Evolutionary conservation across 768 basidiomycete species (phyloP).

Genomic region (Tephrocybe sp.): DNA sequence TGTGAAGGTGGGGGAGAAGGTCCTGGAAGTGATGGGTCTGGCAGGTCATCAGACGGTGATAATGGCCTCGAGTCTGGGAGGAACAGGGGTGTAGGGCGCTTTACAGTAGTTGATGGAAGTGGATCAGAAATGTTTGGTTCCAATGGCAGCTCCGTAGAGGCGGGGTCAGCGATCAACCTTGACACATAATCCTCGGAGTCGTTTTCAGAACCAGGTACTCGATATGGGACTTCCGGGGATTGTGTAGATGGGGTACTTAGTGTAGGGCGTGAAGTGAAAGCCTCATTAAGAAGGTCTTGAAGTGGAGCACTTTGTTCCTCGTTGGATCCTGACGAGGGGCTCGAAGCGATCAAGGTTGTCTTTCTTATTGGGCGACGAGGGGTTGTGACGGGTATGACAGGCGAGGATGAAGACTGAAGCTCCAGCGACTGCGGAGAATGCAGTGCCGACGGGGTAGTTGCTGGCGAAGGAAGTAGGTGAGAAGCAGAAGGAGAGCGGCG

Average conservation of each 20-base stretch:
- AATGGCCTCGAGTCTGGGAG: background rate
- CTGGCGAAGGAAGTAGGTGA: slow-evolving; percentile 4
- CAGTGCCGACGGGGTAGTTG: background rate
- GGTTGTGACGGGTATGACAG: background rate
- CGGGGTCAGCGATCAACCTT: slow-evolving; percentile 2
- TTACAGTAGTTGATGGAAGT: background rate
- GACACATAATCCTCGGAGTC: slow-evolving; percentile 13
- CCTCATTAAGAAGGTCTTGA: background rate
- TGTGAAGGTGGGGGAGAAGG: background rate
- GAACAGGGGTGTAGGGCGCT: background rate
- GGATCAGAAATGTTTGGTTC: background rate
- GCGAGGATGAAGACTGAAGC: background rate
- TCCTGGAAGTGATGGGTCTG: background rate
- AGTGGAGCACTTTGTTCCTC: background rate
- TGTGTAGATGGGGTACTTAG: background rate
- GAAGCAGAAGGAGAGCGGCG: slow-evolving; percentile 1
- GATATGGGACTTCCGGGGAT: background rate
- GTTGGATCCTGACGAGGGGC: background rate
- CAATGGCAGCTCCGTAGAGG: background rate
- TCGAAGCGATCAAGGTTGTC: background rate
- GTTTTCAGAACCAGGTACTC: slow-evolving; percentile 3
- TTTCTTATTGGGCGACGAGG: background rate
- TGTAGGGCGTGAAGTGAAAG: background rate
- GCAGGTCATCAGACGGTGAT: background rate
- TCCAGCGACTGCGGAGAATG: background rate